Percentiles rank a stretch among this genome's conserved stretches.
phyloP scores from a whole-genome alignment of 2,329 filamentous ascomycete species.

The Fusarium austroafricanum region DNA sequence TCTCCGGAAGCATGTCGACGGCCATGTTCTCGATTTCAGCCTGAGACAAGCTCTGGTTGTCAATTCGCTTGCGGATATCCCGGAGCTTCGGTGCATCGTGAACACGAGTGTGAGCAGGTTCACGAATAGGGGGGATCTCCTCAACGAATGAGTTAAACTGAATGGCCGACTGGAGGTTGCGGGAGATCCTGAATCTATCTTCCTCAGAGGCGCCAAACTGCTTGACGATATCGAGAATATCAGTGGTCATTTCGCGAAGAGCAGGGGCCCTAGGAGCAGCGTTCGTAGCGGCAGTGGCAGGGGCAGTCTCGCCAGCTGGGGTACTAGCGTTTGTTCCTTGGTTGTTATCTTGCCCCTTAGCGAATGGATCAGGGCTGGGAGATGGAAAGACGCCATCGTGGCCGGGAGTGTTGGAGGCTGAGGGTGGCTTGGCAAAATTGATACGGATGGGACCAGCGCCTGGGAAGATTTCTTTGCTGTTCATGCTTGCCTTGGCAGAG shows the following conservation, averaged over 20 bases:
- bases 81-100: slow-evolving; percentile 95
- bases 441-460: slow-evolving; percentile 94
- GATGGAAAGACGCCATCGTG: slow-evolving; percentile 89
- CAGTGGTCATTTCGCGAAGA: slow-evolving; percentile 80
- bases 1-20: slow-evolving; percentile 93
- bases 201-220: slow-evolving; percentile 89
- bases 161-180: slow-evolving; percentile 81
- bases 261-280: slow-evolving; percentile 75
- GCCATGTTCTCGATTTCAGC: slow-evolving; percentile 94
- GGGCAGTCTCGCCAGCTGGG: slow-evolving; percentile 52
- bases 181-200: slow-evolving; percentile 77
- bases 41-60: slow-evolving; percentile 88
- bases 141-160: slow-evolving; percentile 76
- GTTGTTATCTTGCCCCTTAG: slow-evolving; percentile 63
- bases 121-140: slow-evolving; percentile 89
- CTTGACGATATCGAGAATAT: slow-evolving; percentile 86
- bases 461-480: slow-evolving; percentile 98
- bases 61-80: slow-evolving; percentile 96
- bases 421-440: slow-evolving; percentile 96
- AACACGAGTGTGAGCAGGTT: slow-evolving; percentile 87
- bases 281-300: slow-evolving; percentile 48
- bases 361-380: slow-evolving; percentile 88
- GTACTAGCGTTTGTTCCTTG: slow-evolving; percentile 47
- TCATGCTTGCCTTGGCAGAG: slow-evolving; percentile 86
- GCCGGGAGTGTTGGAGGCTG: slow-evolving; percentile 87